These are phyloP conservation scores for Trametes punicea DNA, from an alignment of 768 basidiomycete species.

Conservation along the genomic window DNA sequence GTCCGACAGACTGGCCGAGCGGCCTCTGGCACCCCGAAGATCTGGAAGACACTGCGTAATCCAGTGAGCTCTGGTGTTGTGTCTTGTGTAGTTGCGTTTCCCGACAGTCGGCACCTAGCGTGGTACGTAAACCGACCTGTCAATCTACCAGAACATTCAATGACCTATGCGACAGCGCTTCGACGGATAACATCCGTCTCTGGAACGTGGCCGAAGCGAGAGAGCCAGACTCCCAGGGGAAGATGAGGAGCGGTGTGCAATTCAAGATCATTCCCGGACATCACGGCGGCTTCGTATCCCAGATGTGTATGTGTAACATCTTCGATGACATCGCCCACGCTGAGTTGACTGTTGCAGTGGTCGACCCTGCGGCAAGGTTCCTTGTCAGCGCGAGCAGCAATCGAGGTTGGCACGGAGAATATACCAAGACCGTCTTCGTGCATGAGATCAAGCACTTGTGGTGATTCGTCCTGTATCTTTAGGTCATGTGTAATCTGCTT, in stretches of 20 bases:
- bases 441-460: conserved; percentile 69
- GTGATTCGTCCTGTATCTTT: conserved; percentile 12
- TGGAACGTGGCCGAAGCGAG: conserved; percentile 87
- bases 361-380: conserved; percentile 82
- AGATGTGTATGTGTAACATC: conserved; percentile 68
- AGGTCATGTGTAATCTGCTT: not conserved
- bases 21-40: conserved; percentile 62
- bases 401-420: conserved; percentile 91
- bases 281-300: conserved; percentile 90
- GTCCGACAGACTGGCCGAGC: conserved; percentile 73
- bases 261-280: conserved; percentile 97
- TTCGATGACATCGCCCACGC: conserved; percentile 19
- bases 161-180: conserved; percentile 56
- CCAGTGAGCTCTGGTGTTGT: conserved; percentile 88
- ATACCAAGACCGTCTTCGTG: conserved; percentile 84
- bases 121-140: conserved; percentile 52
- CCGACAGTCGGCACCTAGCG: conserved; percentile 88
- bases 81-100: conserved; percentile 87
- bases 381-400: conserved; percentile 91
- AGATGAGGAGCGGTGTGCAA: conserved; percentile 65
- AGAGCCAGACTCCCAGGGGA: conserved; percentile 60
- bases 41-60: conserved; percentile 81
- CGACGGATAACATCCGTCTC: conserved; percentile 86
- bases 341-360: conserved; percentile 46
- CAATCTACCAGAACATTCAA: not conserved